These are phyloP conservation scores for Curvularia eragrostidis DNA, from an alignment of 2,329 filamentous ascomycete genomes.

Conservation along the genomic window DNA sequence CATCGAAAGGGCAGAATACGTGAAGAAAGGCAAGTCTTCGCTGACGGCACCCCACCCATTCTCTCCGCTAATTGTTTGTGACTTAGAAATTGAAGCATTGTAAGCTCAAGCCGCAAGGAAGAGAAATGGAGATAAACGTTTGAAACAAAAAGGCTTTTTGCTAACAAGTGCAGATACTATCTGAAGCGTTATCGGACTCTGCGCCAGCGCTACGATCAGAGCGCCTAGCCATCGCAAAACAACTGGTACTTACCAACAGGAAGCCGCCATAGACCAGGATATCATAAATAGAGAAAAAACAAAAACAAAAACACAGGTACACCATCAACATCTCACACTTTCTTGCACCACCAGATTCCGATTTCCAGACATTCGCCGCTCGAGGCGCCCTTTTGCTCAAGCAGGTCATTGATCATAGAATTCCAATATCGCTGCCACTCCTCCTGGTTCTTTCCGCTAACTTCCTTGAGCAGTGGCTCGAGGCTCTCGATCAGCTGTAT, in stretches of 20 bases:
- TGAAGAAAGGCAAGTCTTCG: constrained; percentile 77
- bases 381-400: constrained; percentile 77
- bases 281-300: constrained; percentile 33
- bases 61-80: constrained; percentile 1
- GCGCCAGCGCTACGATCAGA: constrained; percentile 75
- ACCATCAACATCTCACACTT: constrained; percentile 50
- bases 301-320: constrained; percentile 32
- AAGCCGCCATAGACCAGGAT: constrained; percentile 29
- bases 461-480: constrained; percentile 81
- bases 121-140: not conserved
- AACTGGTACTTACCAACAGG: constrained; percentile 14
- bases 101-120: constrained; percentile 59
- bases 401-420: constrained; percentile 83
- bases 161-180: constrained; percentile 71
- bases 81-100: constrained; percentile 85
- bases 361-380: constrained; percentile 84
- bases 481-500: constrained; percentile 85
- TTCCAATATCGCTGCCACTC: constrained; percentile 93
- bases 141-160: not conserved
- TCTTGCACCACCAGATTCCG: constrained; percentile 69
- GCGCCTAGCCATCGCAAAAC: constrained; percentile 19
- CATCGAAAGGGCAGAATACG: constrained; percentile 81
- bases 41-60: not conserved
- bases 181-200: constrained; percentile 88
- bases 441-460: constrained; percentile 84